Conservation (phyloP, 1,139 yeast genomes). For the Protomyces macrosporus region DNA sequence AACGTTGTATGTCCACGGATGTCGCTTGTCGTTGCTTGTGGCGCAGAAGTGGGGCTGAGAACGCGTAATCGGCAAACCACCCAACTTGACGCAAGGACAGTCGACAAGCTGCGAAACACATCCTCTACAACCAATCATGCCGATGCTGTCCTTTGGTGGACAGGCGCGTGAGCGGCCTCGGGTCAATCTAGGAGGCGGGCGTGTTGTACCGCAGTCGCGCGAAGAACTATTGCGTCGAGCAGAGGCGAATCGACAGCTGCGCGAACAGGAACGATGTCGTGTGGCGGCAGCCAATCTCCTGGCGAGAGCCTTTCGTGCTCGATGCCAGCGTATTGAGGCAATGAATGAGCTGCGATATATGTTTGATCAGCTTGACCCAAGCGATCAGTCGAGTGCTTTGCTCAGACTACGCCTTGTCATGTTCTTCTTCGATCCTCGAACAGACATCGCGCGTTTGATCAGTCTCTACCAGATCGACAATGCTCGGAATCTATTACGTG, state of each 20-base stretch:
- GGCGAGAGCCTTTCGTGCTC: conserved; percentile 3
- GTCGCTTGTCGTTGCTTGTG: no score
- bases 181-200: conserved; percentile 25
- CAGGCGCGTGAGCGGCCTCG: conserved; percentile 18
- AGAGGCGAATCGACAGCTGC: conserved; percentile 13
- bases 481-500: no score
- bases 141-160: conserved; percentile 25
- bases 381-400: neutral
- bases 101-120: no score
- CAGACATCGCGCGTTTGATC: neutral
- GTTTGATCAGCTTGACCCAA: neutral
- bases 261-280: conserved; percentile 14
- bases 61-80: no score
- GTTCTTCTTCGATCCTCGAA: conserved; percentile 1
- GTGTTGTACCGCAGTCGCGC: neutral
- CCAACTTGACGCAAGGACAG: no score
- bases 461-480: no score
- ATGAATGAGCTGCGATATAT: conserved; percentile 3
- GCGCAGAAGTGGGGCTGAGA: no score
- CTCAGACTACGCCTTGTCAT: neutral
- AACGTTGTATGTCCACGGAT: no score
- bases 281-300: conserved; percentile 8
- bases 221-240: conserved; percentile 20
- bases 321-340: neutral
- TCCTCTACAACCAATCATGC: neutral